phyloP scores from a whole-genome alignment of 75 land plant species.

The Adiantum capillusveneris region DNA sequence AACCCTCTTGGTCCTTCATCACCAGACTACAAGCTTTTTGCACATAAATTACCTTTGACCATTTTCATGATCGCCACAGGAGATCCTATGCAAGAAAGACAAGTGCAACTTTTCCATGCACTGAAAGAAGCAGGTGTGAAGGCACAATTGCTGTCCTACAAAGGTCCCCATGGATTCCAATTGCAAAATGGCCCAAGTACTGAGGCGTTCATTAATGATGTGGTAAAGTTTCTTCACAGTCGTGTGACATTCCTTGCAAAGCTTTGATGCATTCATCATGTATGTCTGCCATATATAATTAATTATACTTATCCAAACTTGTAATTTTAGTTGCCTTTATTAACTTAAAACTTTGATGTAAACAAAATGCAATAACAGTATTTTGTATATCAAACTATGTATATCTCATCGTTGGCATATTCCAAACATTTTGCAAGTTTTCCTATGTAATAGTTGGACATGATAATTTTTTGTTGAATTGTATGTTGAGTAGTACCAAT shows the following conservation, averaged over 20 bases:
- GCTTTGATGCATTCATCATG: too few relatives aligned
- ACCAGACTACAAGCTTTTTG: not conserved
- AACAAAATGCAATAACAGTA: too few relatives aligned
- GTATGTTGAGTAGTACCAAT: too few relatives aligned
- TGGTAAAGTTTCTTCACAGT: not conserved
- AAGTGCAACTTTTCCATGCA: not conserved
- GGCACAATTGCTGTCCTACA: not conserved
- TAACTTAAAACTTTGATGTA: too few relatives aligned
- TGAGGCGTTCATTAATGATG: not conserved
- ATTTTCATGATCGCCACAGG: not conserved
- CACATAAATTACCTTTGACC: not conserved
- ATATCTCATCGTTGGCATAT: too few relatives aligned
- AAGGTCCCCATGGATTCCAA: not conserved
- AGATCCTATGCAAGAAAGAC: constrained; percentile 5
- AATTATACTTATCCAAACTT: too few relatives aligned
- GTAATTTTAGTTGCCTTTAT: too few relatives aligned
- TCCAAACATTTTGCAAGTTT: too few relatives aligned
- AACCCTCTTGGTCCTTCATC: constrained; percentile 5
- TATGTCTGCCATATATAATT: too few relatives aligned
- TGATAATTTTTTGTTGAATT: too few relatives aligned
- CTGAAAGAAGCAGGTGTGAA: not conserved
- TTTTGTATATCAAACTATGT: too few relatives aligned
- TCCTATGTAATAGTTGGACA: too few relatives aligned
- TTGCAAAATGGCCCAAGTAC: not conserved
- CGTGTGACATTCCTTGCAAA: not conserved